phyloP scores from a whole-genome alignment of 352 stramenopile species.

The Pythium myriotylum region DNA sequence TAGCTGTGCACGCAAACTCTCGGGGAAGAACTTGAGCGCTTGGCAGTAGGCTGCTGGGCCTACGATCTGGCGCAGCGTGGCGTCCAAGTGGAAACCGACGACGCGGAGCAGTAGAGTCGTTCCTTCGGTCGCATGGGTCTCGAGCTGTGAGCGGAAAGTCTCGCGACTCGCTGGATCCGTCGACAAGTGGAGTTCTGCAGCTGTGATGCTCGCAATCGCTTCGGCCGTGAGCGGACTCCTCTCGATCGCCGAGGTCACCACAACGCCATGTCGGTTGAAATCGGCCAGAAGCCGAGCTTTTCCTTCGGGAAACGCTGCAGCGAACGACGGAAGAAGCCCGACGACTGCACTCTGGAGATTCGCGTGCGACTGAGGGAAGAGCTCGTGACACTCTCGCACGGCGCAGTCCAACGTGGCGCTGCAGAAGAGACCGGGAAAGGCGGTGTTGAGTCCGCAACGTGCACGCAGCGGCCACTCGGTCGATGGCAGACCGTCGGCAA shows the following conservation, averaged over 20 bases:
- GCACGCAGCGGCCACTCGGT: conserved; percentile 69
- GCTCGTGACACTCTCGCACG: conserved; percentile 60
- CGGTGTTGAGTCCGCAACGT: conserved; percentile 62
- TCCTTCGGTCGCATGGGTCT: background rate
- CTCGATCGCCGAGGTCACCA: conserved; percentile 25
- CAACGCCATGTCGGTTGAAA: conserved; percentile 32
- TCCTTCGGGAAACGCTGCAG: conserved; percentile 26
- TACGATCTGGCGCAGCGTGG: conserved; percentile 39
- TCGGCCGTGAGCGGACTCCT: conserved; percentile 19
- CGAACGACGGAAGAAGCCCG: conserved; percentile 44
- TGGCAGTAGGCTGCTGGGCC: conserved; percentile 38
- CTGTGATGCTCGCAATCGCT: conserved; percentile 7
- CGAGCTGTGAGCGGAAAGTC: conserved; percentile 5
- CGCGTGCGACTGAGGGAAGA: conserved; percentile 43
- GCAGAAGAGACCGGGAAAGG: conserved; percentile 69
- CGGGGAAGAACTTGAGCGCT: conserved; percentile 47
- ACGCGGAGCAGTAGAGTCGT: conserved; percentile 31
- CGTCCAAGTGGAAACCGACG: conserved; percentile 46
- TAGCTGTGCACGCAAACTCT: conserved; percentile 48
- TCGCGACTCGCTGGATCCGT: conserved; percentile 6
- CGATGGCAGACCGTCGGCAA: conserved; percentile 34
- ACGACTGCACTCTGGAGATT: conserved; percentile 41
- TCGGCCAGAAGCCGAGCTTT: conserved; percentile 31
- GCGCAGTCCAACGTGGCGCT: conserved; percentile 58
- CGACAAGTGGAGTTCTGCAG: conserved; percentile 4